A percentile compares a stretch with the other conserved stretches of the same genome.
Conservation (phyloP, 306 rosid genomes). For the Inga leiocalycina region DNA sequence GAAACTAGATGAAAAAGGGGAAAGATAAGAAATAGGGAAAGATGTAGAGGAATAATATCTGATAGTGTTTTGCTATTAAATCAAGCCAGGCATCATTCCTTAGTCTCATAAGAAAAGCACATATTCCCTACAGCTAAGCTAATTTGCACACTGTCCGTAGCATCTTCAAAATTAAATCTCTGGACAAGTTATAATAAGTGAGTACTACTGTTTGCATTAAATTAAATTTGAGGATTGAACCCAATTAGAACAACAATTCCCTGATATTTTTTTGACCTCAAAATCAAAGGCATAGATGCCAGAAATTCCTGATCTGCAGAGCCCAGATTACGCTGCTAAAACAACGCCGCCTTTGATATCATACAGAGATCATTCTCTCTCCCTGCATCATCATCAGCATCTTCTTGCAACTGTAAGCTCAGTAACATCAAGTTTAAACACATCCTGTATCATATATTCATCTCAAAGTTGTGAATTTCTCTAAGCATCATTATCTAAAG, state of each 20-base stretch:
- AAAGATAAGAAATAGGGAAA: background rate
- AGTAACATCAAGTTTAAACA: background rate
- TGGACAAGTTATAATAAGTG: background rate
- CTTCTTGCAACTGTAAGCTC: conserved; percentile 41
- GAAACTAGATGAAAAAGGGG: background rate
- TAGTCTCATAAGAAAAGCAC: conserved; percentile 45
- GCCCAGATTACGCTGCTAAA: conserved; percentile 4
- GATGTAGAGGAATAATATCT: conserved; percentile 37
- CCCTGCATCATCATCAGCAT: conserved; percentile 21
- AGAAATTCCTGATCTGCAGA: background rate
- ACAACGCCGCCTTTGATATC: conserved; percentile 21
- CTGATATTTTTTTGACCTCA: background rate
- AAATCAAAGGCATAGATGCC: background rate
- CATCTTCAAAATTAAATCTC: background rate
- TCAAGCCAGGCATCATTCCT: conserved; percentile 37
- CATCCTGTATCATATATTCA: background rate
- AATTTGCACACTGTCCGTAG: background rate
- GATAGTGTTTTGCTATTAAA: conserved; percentile 22
- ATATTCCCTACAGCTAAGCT: conserved; percentile 35
- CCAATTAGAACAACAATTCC: background rate
- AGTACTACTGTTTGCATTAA: background rate
- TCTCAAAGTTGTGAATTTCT: background rate
- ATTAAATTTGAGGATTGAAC: background rate
- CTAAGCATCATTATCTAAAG: too few relatives aligned
- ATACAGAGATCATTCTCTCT: conserved; percentile 5